Base-by-base conservation (phyloP, 768 basidiomycete genomes). In the Trametes coccinea region DNA sequence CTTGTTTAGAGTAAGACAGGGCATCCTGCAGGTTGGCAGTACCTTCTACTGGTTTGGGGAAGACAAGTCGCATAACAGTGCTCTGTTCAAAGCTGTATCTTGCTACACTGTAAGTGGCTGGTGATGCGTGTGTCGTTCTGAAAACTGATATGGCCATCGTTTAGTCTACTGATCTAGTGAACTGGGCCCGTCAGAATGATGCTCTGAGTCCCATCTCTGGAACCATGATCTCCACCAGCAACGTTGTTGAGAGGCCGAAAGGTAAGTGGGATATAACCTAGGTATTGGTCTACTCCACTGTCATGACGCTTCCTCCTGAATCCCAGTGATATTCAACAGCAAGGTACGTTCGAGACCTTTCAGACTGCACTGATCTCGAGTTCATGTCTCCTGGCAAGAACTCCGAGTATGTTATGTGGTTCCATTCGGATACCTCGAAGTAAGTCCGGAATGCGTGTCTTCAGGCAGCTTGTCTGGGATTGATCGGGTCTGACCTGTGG, bases 351-450 rank as follows among this genome's bases (percentile, higher is more conserved):
- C 0, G n/a, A 11, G 30, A 11, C 34, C 34, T 5, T 46, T 47
- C 50, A n/a, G 4, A 16, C 34, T 48, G 27, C 53, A 16, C 52
- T 45, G 30, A 17, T 11, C 16, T 14, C 22, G 27, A 10, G n/a
- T 16, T 56, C 27, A 10, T 34, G 41, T 14, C n/a, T 43, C 41
- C 14, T 10, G 5, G 14, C 7, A 9, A 86, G 84, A 85, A 81
- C 65, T 75, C 75, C 6, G 82, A 85, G 75, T 86, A 85, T 68
- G 85, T 86, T 22, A 85, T 87, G 84, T 87, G 85, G 85, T 87
- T 87, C 75, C 85, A 87, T 70, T 84, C 83, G 8, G 85, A 87
- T 66, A 78, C 76, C 27, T 83, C 82, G 62, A 80, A 84, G 84
- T 85, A 75, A 70, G 67, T 71, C 33, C 47, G 46, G 34, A 40